Evolutionary conservation across 176 grass and related monocot genomes (phyloP).

Genomic region (Phyllostachys edulis): DNA sequence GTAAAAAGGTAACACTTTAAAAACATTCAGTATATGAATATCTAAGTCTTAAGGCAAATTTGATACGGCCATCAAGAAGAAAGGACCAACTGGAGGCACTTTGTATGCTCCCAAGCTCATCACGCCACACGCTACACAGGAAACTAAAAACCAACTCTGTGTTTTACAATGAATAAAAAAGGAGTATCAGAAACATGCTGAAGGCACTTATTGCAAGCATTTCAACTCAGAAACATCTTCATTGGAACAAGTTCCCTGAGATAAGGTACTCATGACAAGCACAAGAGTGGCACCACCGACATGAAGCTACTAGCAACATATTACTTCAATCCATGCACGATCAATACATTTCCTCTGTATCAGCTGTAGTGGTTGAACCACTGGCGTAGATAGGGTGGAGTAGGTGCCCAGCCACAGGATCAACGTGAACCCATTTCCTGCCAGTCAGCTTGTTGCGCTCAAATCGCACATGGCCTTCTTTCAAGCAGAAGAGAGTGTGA

Average conservation of each 20-base stretch:
- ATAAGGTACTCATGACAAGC: background rate
- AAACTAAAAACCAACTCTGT: background rate
- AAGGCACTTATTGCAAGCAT: background rate
- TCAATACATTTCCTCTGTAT: background rate
- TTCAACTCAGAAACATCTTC: background rate
- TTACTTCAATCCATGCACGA: background rate
- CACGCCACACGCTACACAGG: background rate
- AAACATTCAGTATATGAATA: too few species aligned
- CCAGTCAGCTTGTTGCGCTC: conserved; percentile 71
- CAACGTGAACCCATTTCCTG: conserved; percentile 77
- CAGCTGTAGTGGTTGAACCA: background rate
- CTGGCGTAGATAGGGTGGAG: conserved; percentile 59
- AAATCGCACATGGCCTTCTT: conserved; percentile 76
- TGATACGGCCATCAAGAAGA: too few species aligned
- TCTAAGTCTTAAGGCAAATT: too few species aligned
- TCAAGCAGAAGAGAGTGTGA: conserved; percentile 69
- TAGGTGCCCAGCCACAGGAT: conserved; percentile 54
- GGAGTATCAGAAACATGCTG: background rate
- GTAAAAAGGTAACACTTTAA: too few species aligned
- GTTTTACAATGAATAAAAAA: background rate
- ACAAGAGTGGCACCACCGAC: background rate
- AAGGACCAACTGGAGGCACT: too few species aligned
- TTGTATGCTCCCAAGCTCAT: background rate
- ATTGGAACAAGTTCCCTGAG: background rate
- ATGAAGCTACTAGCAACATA: background rate